Evolutionary conservation across 2,329 filamentous ascomycete species (phyloP), one percentile per base, ranked within the genome.

Genomic region (Talaromyces rugulosus): DNA sequence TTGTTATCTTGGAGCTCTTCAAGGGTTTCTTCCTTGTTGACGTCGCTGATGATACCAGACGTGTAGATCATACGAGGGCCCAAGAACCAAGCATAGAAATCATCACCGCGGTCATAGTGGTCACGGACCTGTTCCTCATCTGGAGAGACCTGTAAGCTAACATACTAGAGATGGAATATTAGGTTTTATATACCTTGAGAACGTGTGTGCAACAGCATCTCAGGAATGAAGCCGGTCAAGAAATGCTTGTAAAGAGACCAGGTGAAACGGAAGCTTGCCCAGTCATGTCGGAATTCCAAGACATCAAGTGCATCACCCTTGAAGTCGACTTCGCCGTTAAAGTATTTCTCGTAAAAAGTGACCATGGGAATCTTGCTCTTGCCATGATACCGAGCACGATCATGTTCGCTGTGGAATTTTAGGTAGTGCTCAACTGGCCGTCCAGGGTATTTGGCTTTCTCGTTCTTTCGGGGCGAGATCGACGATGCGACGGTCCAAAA

Each of bases 21-120:
- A 30, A 99, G 89, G 36, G 87, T 86, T 81, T 98, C 95, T 80
- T 98, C 95, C 68, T 83, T 85, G 78, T 89, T 87, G 76, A 91
- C 86, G 77, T 98, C 92, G 64, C 90, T 89, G 75, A 99, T 96
- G 71, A 99, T 83, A 71, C 95, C 95, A 57, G 91, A 96, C 58
- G 95, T 99, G 83, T 98, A 98, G 79, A 98, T 92, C 95, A 98
- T 99, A 74, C 94, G 93, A 63, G 94, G 94, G 65, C 95, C 95
- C 66, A 98, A 86, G 85, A 98, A 98, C 92, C 93, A 99, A 76
- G 87, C 89, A 83, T 99, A 99, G 81, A 97, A 96, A 80, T 98
- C 95, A 76, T 99, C 92, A 74, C 95, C 95, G 67, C 92, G 89
- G 84, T 98, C 95, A 79, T 99, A 99, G 82, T 97, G 92, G 77